phyloP scores from a whole-genome alignment of 148 eudicot genomes.

The Cornus florida region DNA sequence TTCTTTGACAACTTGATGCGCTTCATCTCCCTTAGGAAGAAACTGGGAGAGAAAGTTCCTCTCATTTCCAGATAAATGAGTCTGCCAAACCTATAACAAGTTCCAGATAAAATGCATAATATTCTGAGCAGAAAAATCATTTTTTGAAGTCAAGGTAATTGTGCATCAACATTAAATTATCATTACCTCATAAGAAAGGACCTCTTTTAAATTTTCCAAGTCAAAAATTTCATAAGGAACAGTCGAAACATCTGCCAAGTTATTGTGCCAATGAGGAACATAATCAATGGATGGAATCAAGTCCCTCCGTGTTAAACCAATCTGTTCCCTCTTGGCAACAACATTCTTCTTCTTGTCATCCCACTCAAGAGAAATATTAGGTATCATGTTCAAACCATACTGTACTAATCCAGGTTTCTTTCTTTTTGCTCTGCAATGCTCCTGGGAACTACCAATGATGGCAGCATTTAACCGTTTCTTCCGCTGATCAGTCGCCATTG shows the following conservation, averaged over 20 bases:
- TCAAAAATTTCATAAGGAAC: slow-evolving; percentile 73
- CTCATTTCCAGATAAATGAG: slow-evolving; percentile 63
- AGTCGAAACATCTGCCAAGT: slow-evolving; percentile 64
- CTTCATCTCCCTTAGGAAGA: slow-evolving; percentile 60
- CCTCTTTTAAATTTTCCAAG: slow-evolving; percentile 52
- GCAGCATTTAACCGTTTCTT: slow-evolving; percentile 52
- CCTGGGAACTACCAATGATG: slow-evolving; percentile 36
- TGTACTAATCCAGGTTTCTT: slow-evolving; percentile 44
- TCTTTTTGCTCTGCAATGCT: slow-evolving; percentile 49
- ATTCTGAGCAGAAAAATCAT: background rate
- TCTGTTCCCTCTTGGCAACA: slow-evolving; percentile 77
- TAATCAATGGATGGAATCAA: slow-evolving; percentile 43
- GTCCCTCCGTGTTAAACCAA: slow-evolving; percentile 64
- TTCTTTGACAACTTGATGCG: slow-evolving; percentile 49
- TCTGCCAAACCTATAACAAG: slow-evolving; percentile 72
- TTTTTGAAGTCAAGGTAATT: slow-evolving; percentile 4
- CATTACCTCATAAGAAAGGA: slow-evolving; percentile 75
- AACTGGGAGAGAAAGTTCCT: slow-evolving; percentile 62
- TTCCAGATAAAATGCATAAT: slow-evolving; percentile 6
- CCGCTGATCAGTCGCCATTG: slow-evolving; percentile 90
- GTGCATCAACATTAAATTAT: background rate
- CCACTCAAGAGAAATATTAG: slow-evolving; percentile 75
- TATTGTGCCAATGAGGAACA: slow-evolving; percentile 34
- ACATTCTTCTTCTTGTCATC: slow-evolving; percentile 70
- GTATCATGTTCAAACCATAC: slow-evolving; percentile 39